Base-by-base conservation (phyloP, 2,329 filamentous ascomycete genomes). In the Cryoendolithus antarcticus region DNA sequence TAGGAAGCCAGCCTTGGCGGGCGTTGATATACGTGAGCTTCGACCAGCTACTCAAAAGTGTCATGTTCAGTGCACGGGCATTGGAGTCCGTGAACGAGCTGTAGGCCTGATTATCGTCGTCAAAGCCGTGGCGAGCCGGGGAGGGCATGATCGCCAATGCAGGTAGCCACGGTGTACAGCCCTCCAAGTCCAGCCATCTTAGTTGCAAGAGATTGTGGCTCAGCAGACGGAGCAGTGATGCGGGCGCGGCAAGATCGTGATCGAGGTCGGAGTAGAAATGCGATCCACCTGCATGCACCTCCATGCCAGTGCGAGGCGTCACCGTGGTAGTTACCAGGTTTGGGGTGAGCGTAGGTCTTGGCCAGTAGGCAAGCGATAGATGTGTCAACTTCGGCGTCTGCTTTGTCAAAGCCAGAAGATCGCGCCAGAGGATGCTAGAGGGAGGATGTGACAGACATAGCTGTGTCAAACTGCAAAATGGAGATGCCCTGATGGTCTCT, bases 321-420 rank as follows among this genome's bases (percentile, higher is more conserved):
- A 71, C 59, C 8, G 63, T 65, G 5, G 65, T 54, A 6, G 63
- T 66, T 3, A 59, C 58, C 2, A 72, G 59, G 43, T 74, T 70
- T 1, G 72, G 71, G 0, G 71, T 75, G n/a, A 71, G 57, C 0
- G 69, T 72, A 2, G 75, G 75, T 12, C 63, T 58, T 2, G 74
- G 74, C 75, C 75, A 80, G 52, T 75, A 65, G 2, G 75, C 74
- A 2, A 80, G 62, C 0, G 75, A 79, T 2, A 80, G 61, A 46
- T 79, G 75, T 0, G 74, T 77, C 15, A 80, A 53, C 3, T 66
- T 73, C 10, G 70, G 63, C 1, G 75, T 55, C 19, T 70, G 62
- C 0, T 67, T 63, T 0, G 74, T 63, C 1, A 80, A 52, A 1
- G 60, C 56, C 2, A 80, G 59, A 2, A 80, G 62, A 4, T 70